These are phyloP conservation scores for Asterochloris erici DNA, from an alignment of 139 green algal genomes.

Conservation along the genomic window DNA sequence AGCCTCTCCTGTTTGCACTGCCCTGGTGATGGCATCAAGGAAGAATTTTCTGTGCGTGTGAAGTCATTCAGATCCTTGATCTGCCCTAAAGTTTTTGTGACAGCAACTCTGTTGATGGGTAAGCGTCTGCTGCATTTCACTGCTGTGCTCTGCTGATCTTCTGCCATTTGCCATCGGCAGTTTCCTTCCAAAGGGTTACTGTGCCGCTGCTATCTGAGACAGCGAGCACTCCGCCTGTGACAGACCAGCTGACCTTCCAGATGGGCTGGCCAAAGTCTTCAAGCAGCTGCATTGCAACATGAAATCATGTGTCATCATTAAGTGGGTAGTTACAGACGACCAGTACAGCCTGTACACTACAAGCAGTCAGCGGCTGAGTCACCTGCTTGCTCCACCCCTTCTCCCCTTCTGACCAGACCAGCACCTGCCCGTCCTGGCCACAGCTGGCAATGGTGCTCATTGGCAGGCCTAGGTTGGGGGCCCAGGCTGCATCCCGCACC, in stretches of 20 bases:
- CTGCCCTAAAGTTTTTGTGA: not conserved
- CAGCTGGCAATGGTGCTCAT: constrained; percentile 85
- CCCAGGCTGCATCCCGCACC: constrained; percentile 96
- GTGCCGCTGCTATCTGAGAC: constrained; percentile 72
- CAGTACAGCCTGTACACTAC: constrained; percentile 48
- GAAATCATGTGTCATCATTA: not conserved
- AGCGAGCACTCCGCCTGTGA: constrained; percentile 90
- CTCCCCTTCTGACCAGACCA: constrained; percentile 78
- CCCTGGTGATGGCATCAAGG: not conserved
- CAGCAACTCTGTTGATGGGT: not conserved
- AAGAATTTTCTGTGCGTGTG: not conserved
- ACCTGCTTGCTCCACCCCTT: constrained; percentile 24
- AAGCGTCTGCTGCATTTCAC: not conserved
- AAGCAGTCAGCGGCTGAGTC: constrained; percentile 55
- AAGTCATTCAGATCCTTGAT: not conserved
- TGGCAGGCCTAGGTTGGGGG: constrained; percentile 83
- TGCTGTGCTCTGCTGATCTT: constrained; percentile 50
- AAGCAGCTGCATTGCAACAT: constrained; percentile 20
- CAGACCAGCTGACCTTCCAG: constrained; percentile 91
- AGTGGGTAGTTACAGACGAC: not conserved
- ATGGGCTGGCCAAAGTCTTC: constrained; percentile 52
- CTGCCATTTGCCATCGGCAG: constrained; percentile 86
- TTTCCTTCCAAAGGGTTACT: constrained; percentile 96
- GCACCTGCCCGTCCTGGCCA: constrained; percentile 88
- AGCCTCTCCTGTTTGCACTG: not conserved